A percentile compares a stretch with the other conserved stretches of the same genome.
Evolutionary conservation across 2,329 filamentous ascomycete genomes (phyloP).

Genomic region (Ceratocystis cubensis): DNA sequence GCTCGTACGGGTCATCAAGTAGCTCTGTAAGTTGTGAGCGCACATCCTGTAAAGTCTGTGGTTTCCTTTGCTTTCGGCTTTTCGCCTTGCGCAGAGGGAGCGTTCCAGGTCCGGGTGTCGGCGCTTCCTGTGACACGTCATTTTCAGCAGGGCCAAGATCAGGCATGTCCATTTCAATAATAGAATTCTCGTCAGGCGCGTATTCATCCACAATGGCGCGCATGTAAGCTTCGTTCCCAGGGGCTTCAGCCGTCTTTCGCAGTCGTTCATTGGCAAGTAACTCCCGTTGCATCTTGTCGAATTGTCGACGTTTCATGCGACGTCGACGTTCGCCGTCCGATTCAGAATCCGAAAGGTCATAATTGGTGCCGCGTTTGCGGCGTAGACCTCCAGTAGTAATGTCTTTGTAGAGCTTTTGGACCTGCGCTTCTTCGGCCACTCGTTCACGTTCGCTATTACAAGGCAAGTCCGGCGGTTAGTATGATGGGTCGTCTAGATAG

Average conservation of each 20-base stretch:
- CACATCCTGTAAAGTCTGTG: constrained; percentile 42
- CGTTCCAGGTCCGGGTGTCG: neutral
- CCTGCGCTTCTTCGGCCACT: constrained; percentile 68
- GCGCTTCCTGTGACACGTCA: constrained; percentile 28
- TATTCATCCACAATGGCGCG: constrained; percentile 76
- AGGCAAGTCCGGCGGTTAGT: too few species aligned
- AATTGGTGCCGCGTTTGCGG: constrained; percentile 67
- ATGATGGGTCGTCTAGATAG: too few species aligned
- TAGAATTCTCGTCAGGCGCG: constrained; percentile 62
- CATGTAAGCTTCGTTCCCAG: constrained; percentile 81
- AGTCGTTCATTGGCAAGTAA: constrained; percentile 80
- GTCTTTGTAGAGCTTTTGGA: constrained; percentile 85
- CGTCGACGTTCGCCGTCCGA: constrained; percentile 68
- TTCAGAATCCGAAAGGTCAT: constrained; percentile 81
- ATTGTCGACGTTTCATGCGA: constrained; percentile 73
- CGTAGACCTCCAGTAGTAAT: constrained; percentile 80
- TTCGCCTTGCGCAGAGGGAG: constrained; percentile 15
- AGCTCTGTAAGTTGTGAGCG: constrained; percentile 72
- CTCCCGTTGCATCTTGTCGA: constrained; percentile 81
- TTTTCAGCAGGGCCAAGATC: constrained; percentile 19
- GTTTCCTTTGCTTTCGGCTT: constrained; percentile 20
- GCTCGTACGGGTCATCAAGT: constrained; percentile 50
- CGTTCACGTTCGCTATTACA: constrained; percentile 59
- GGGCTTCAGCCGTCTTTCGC: constrained; percentile 78
- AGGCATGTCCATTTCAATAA: constrained; percentile 42